A percentile compares a stretch with the other conserved stretches of the same genome.
phyloP scores from a whole-genome alignment of 2,329 filamentous ascomycete species.

The Xylariaceae sp. region DNA sequence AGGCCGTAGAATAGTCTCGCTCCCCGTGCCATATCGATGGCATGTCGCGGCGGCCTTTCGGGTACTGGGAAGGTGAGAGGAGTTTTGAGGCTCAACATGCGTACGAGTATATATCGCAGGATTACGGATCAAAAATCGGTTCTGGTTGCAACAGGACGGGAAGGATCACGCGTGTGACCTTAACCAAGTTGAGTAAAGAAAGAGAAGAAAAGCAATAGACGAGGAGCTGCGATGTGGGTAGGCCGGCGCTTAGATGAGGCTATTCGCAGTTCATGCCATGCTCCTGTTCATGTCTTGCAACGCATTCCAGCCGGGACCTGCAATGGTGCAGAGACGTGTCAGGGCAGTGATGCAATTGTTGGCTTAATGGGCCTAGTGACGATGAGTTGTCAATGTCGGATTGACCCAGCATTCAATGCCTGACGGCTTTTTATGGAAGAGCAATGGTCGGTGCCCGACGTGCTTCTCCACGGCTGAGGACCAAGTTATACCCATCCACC shows the following conservation, averaged over 20 bases:
- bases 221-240: slow-evolving; percentile 20
- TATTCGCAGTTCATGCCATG: slow-evolving; percentile 34
- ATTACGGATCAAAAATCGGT: slow-evolving; percentile 15
- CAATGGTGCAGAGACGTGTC: slow-evolving; percentile 20
- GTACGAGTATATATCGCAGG: slow-evolving; percentile 13
- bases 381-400: slow-evolving; percentile 19
- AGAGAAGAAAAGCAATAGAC: slow-evolving; percentile 17
- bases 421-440: slow-evolving; percentile 23
- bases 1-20: slow-evolving; percentile 50
- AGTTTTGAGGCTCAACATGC: slow-evolving; percentile 9
- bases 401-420: slow-evolving; percentile 22
- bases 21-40: slow-evolving; percentile 47
- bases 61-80: slow-evolving; percentile 18
- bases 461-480: slow-evolving; percentile 23
- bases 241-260: slow-evolving; percentile 28
- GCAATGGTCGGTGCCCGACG: slow-evolving; percentile 24
- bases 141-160: slow-evolving; percentile 11
- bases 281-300: slow-evolving; percentile 15
- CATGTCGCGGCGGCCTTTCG: slow-evolving; percentile 39
- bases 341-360: slow-evolving; percentile 19
- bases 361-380: slow-evolving; percentile 15
- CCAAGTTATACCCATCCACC: slow-evolving; percentile 31
- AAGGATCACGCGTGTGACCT: slow-evolving; percentile 7
- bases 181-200: slow-evolving; percentile 15
- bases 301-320: slow-evolving; percentile 15